Percentiles rank a stretch among this genome's conserved stretches.
phyloP scores from a whole-genome alignment of 768 basidiomycete genomes.

The Boletus reticulatus region DNA sequence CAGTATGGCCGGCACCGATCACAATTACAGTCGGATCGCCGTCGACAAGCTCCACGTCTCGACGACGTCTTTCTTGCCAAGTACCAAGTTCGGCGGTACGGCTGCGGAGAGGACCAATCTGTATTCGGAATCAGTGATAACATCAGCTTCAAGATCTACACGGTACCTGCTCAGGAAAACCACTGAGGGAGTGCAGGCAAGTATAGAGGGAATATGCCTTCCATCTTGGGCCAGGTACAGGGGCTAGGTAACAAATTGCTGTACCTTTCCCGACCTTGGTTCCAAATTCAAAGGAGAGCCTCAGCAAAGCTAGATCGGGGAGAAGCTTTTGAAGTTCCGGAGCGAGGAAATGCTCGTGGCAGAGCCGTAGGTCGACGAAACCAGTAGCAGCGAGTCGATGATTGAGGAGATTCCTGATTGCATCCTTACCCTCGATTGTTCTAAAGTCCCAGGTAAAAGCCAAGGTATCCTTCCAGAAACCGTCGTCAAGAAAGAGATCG shows the following conservation, averaged over 20 bases:
- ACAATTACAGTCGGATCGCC: constrained; percentile 56
- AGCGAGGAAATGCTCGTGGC: constrained; percentile 22
- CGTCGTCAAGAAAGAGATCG: constrained; percentile 29
- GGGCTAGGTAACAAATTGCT: constrained; percentile 55
- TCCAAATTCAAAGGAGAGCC: constrained; percentile 54
- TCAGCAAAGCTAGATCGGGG: constrained; percentile 59
- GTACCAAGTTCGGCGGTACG: constrained; percentile 14
- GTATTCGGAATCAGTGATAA: background rate
- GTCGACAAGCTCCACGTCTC: constrained; percentile 39
- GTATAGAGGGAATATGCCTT: constrained; percentile 61
- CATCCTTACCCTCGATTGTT: constrained; percentile 40
- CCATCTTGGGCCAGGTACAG: constrained; percentile 45
- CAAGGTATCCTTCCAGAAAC: constrained; percentile 52
- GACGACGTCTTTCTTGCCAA: constrained; percentile 44
- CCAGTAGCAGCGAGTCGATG: constrained; percentile 32
- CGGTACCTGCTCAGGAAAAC: constrained; percentile 47
- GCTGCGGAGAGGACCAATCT: background rate
- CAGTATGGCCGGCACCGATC: constrained; percentile 66
- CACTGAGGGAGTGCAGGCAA: constrained; percentile 56
- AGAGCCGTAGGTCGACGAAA: constrained; percentile 10
- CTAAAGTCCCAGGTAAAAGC: constrained; percentile 57
- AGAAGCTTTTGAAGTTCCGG: constrained; percentile 39
- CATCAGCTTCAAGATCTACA: background rate
- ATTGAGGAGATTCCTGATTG: constrained; percentile 38
- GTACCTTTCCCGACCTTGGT: constrained; percentile 47